phyloP scores from a whole-genome alignment of 805 yeast species.

The Pichia eremophila region DNA sequence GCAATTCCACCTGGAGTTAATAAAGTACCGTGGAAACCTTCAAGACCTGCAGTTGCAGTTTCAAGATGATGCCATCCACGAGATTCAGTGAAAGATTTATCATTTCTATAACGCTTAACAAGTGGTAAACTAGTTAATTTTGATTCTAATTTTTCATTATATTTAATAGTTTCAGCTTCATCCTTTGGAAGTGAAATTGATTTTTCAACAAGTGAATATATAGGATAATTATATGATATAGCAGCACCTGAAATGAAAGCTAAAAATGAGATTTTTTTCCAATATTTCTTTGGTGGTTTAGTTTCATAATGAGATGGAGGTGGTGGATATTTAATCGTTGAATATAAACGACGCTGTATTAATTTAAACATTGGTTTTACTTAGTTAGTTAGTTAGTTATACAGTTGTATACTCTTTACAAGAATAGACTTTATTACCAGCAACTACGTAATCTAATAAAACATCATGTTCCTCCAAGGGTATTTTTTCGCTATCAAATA shows the following conservation, averaged over 20 bases:
- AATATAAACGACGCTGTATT: not conserved
- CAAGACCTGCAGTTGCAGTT: conserved; percentile 15
- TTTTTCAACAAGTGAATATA: conserved; percentile 21
- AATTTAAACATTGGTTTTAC: not conserved
- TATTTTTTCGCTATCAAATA: conserved; percentile 26
- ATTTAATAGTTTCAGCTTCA: conserved; percentile 15
- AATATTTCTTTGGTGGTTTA: not conserved
- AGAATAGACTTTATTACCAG: conserved; percentile 25
- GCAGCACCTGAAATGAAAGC: conserved; percentile 20
- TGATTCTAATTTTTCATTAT: conserved; percentile 31
- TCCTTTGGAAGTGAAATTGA: conserved; percentile 15
- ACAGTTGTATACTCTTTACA: not conserved
- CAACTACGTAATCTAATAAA: conserved; percentile 43
- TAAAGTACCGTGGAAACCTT: conserved; percentile 36
- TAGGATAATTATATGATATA: conserved; percentile 20
- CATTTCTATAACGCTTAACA: conserved; percentile 35
- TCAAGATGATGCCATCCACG: conserved; percentile 39
- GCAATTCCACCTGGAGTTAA: conserved; percentile 73
- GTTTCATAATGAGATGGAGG: conserved; percentile 12
- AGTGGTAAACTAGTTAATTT: conserved; percentile 41
- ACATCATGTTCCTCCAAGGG: conserved; percentile 62
- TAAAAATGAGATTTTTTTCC: conserved; percentile 3
- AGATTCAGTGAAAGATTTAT: conserved; percentile 29
- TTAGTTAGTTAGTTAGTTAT: no score
- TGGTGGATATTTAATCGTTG: conserved; percentile 13